These are phyloP conservation scores for Boletus coccyginus DNA, from an alignment of 768 basidiomycete genomes.

Conservation along the genomic window DNA sequence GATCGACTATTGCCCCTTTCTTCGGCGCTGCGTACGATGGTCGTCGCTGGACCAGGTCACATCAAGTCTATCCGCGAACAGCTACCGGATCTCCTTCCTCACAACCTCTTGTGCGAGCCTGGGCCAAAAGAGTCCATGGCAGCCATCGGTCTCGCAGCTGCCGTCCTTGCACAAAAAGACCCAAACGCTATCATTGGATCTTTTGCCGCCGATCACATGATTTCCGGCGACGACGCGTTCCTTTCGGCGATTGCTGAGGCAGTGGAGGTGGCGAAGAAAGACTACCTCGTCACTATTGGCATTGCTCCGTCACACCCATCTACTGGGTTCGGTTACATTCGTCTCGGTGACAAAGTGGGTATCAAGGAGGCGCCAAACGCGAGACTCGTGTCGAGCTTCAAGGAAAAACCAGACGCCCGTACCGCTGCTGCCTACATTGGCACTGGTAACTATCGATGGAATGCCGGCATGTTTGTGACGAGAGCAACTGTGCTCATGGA, in stretches of 20 bases:
- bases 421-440: slow-evolving; percentile 85
- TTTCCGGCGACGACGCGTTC: slow-evolving; percentile 87
- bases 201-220: slow-evolving; percentile 93
- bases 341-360: slow-evolving; percentile 70
- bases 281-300: slow-evolving; percentile 85
- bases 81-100: slow-evolving; percentile 66
- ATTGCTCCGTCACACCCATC: slow-evolving; percentile 89
- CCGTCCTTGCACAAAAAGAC: slow-evolving; percentile 70
- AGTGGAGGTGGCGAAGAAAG: slow-evolving; percentile 74
- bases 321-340: slow-evolving; percentile 85
- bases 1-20: slow-evolving; percentile 80
- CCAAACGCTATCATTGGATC: slow-evolving; percentile 84
- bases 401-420: slow-evolving; percentile 87
- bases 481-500: slow-evolving; percentile 72
- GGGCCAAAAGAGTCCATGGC: slow-evolving; percentile 92
- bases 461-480: slow-evolving; percentile 92
- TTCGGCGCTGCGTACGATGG: slow-evolving; percentile 68
- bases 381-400: slow-evolving; percentile 79
- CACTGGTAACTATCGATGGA: slow-evolving; percentile 88
- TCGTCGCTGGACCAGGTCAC: slow-evolving; percentile 81
- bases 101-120: slow-evolving; percentile 81
- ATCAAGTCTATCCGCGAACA: slow-evolving; percentile 72
- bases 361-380: slow-evolving; percentile 78
- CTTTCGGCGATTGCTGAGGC: slow-evolving; percentile 81
- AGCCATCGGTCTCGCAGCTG: slow-evolving; percentile 85